Evolutionary conservation across 148 eudicot genomes (phyloP).

Genomic region (Drosera capensis): DNA sequence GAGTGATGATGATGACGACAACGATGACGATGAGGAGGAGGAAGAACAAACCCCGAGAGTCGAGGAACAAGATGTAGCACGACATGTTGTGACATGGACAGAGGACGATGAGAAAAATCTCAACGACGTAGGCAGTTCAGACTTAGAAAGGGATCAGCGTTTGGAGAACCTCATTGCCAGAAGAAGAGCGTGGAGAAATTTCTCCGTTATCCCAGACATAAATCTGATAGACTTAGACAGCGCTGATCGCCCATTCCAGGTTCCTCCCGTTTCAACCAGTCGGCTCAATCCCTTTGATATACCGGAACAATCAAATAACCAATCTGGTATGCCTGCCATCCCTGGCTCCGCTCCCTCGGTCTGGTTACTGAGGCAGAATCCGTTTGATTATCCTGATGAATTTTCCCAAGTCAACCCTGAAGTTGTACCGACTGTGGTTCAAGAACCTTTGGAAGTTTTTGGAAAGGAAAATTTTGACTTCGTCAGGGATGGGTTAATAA

Average conservation of each 20-base stretch:
- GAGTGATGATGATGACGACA: slow-evolving; percentile 11
- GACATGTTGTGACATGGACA: slow-evolving; percentile 42
- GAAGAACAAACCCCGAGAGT: slow-evolving; percentile 19
- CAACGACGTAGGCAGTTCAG: slow-evolving; percentile 31
- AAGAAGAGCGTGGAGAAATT: slow-evolving; percentile 31
- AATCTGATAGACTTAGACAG: slow-evolving; percentile 39
- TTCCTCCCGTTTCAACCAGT: slow-evolving; percentile 31
- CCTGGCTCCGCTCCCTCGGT: slow-evolving; percentile 63
- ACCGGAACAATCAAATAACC: slow-evolving; percentile 11
- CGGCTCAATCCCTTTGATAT: slow-evolving; percentile 39
- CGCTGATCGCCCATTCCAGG: slow-evolving; percentile 20
- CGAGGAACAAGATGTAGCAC: slow-evolving; percentile 10
- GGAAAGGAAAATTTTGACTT: slow-evolving; percentile 6
- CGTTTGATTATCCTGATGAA: slow-evolving; percentile 42
- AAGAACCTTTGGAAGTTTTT: slow-evolving; percentile 2
- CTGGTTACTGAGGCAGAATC: slow-evolving; percentile 25
- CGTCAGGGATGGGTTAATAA: slow-evolving; percentile 13
- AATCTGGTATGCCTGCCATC: slow-evolving; percentile 17
- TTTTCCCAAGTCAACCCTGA: slow-evolving; percentile 17
- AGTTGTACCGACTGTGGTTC: background rate
- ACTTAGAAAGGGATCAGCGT: slow-evolving; percentile 48
- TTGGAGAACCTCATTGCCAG: slow-evolving; percentile 41
- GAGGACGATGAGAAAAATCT: slow-evolving; percentile 60
- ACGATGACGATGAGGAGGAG: slow-evolving; percentile 12
- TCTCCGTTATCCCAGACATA: slow-evolving; percentile 27